A percentile compares a stretch with the other conserved stretches of the same genome.
phyloP scores from a whole-genome alignment of 2,329 filamentous ascomycete genomes.

The Aplosporella prunicola region DNA sequence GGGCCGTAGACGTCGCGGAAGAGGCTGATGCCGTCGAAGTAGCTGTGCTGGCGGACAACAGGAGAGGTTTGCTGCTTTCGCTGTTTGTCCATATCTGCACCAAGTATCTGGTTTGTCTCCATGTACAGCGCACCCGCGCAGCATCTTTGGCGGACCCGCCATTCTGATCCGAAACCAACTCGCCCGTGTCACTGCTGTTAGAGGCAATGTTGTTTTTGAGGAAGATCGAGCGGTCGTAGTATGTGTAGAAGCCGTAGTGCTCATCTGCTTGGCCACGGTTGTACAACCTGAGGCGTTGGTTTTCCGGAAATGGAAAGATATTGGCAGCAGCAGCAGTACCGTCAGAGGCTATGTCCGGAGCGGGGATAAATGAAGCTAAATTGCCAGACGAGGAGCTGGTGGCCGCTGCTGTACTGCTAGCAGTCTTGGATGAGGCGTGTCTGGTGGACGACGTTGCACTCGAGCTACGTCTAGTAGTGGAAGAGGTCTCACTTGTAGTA shows the following conservation, averaged over 20 bases:
- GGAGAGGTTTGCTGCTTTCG: conserved; percentile 27
- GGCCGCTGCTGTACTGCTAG: too few relatives aligned
- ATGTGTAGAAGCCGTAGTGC: conserved; percentile 89
- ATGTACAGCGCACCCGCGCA: conserved; percentile 46
- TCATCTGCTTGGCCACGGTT: conserved; percentile 72
- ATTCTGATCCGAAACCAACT: conserved; percentile 36
- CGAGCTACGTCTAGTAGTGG: conserved; percentile 17
- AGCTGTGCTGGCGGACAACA: conserved; percentile 15
- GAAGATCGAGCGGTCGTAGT: conserved; percentile 83
- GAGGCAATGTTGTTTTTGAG: conserved; percentile 51
- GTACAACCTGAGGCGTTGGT: conserved; percentile 74
- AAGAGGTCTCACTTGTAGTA: too few relatives aligned
- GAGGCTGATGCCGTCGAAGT: conserved; percentile 16
- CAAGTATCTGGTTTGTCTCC: conserved; percentile 50
- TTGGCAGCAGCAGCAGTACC: conserved; percentile 63
- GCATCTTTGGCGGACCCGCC: conserved; percentile 41
- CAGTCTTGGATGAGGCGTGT: not conserved
- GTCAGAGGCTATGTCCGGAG: conserved; percentile 53
- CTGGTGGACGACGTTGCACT: conserved; percentile 14
- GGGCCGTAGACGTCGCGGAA: conserved; percentile 26
- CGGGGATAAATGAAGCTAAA: conserved; percentile 49
- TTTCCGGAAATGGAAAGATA: conserved; percentile 57
- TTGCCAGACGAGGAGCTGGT: conserved; percentile 21
- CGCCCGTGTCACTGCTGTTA: conserved; percentile 29
- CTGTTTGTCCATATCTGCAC: conserved; percentile 54